These are phyloP conservation scores for Aureobasidium namibiae DNA, from an alignment of 2,329 filamentous ascomycete genomes.

Conservation along the genomic window DNA sequence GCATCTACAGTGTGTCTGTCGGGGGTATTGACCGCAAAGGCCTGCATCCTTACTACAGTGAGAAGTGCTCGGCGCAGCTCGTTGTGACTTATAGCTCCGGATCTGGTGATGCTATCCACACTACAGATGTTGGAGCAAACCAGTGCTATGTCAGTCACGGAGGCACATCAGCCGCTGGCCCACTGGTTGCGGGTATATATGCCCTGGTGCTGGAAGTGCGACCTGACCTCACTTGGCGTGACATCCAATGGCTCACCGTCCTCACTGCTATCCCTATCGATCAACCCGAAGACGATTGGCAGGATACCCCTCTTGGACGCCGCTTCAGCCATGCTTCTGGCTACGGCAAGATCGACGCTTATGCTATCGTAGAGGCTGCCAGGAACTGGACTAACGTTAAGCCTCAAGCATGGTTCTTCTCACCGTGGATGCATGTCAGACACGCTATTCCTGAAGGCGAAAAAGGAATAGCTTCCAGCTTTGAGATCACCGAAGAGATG, in stretches of 20 bases:
- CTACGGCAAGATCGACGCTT: constrained; percentile 91
- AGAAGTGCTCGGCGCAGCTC: constrained; percentile 88
- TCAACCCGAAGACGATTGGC: constrained; percentile 66
- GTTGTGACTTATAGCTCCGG: constrained; percentile 97
- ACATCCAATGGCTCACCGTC: constrained; percentile 85
- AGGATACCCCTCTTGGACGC: constrained; percentile 69
- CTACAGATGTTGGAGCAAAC: constrained; percentile 81
- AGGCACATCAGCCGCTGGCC: constrained; percentile 90
- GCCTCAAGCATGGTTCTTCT: constrained; percentile 90
- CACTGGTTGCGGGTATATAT: constrained; percentile 84
- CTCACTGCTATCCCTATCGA: constrained; percentile 77
- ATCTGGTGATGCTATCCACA: constrained; percentile 81
- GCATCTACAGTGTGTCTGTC: constrained; percentile 96
- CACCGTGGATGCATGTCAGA: constrained; percentile 87
- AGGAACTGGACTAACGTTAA: constrained; percentile 84
- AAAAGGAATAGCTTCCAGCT: constrained; percentile 67
- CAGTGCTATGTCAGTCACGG: constrained; percentile 76
- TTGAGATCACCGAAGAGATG: constrained; percentile 75
- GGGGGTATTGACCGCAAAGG: constrained; percentile 85
- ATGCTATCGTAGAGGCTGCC: constrained; percentile 72
- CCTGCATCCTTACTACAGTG: constrained; percentile 89
- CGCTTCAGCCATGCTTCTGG: constrained; percentile 92
- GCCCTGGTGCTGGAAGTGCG: constrained; percentile 78
- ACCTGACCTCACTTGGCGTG: constrained; percentile 84
- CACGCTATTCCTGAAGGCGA: constrained; percentile 78